phyloP scores from a whole-genome alignment of 106 monocot species.

The Ottelia alismoides region DNA sequence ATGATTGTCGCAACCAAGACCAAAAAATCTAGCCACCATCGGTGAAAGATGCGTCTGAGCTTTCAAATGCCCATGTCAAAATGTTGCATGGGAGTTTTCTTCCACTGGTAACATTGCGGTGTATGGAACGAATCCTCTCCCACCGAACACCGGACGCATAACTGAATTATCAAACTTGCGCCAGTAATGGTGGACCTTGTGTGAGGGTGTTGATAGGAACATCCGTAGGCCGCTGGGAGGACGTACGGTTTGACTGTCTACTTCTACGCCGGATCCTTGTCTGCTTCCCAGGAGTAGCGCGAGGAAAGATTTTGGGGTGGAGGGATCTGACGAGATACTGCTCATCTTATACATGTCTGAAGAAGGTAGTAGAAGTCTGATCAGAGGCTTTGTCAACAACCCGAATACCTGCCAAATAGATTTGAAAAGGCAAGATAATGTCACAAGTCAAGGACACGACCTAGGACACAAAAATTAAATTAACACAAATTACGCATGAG shows the following conservation, averaged over 20 bases:
- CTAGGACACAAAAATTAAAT: too few species aligned
- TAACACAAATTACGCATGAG: too few species aligned
- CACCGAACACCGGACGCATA: conserved; percentile 80
- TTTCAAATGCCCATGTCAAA: too few species aligned
- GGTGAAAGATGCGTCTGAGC: too few species aligned
- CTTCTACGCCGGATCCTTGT: conserved; percentile 35
- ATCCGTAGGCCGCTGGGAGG: conserved; percentile 57
- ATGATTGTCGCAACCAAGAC: too few species aligned
- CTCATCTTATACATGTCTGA: not conserved
- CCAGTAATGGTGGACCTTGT: conserved; percentile 79
- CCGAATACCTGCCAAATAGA: conserved; percentile 78
- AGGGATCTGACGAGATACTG: conserved; percentile 32
- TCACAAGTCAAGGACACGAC: too few species aligned
- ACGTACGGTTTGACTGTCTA: conserved; percentile 14
- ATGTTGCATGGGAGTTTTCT: too few species aligned
- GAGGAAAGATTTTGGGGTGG: conserved; percentile 38
- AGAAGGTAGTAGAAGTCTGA: conserved; percentile 40
- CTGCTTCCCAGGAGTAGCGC: conserved; percentile 31
- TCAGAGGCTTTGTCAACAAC: conserved; percentile 66
- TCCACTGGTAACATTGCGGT: conserved; percentile 71
- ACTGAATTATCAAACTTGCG: too few species aligned
- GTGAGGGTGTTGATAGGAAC: conserved; percentile 58
- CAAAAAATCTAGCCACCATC: too few species aligned
- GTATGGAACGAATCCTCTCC: conserved; percentile 59
- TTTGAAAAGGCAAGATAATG: too few species aligned